Evolutionary conservation across 129 eudicot genomes (phyloP).

Genomic region (Escallonia rubra): DNA sequence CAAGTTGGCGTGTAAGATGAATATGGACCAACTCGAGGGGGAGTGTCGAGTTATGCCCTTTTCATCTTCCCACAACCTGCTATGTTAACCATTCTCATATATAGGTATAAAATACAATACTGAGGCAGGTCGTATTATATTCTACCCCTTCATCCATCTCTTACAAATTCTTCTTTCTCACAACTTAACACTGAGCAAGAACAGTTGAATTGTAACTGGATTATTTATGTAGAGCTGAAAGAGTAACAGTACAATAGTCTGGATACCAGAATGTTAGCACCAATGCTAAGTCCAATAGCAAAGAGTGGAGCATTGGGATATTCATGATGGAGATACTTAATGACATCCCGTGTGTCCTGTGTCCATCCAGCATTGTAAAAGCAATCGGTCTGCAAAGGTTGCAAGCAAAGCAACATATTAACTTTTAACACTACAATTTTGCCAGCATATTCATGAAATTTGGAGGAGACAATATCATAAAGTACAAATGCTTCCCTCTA

Average conservation of each 20-base stretch:
- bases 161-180: too few relatives aligned
- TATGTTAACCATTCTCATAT: too few relatives aligned
- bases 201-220: not conserved
- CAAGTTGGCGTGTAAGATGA: too few relatives aligned
- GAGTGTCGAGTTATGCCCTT: too few relatives aligned
- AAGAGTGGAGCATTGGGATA: constrained; percentile 70
- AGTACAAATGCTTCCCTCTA: too few relatives aligned
- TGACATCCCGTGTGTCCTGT: constrained; percentile 59
- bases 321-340: constrained; percentile 57
- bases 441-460: too few relatives aligned
- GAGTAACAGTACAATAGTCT: not conserved
- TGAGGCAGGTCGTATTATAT: too few relatives aligned
- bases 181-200: not conserved
- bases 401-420: not conserved
- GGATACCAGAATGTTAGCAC: constrained; percentile 86
- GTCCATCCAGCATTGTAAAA: constrained; percentile 99
- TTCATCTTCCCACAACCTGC: too few relatives aligned
- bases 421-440: constrained; percentile 1
- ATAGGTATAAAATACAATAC: too few relatives aligned
- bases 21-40: too few relatives aligned
- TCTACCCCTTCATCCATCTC: too few relatives aligned
- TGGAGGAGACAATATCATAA: too few relatives aligned
- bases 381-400: constrained; percentile 77
- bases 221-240: not conserved
- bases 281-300: constrained; percentile 85